Base-by-base conservation (phyloP, 2,329 filamentous ascomycete species). In the Chrysoporthe austroafricana region DNA sequence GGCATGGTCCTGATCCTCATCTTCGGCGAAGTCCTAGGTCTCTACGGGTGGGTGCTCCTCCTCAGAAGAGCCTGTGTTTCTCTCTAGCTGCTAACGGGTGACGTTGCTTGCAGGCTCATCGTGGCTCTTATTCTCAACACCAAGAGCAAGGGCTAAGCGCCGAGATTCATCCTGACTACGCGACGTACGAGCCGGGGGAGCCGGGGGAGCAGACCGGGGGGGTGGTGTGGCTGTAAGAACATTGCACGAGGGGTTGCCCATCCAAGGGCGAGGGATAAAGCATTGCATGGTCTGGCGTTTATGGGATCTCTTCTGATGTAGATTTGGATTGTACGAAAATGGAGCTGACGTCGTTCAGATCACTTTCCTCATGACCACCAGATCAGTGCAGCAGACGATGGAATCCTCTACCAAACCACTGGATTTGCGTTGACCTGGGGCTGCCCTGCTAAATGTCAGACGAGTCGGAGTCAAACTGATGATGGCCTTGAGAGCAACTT, bases 1-100 rank as follows among this genome's bases (percentile, higher is more conserved):
- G 96, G 96, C 79, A 98, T 98, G 96, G 95, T 99, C 59, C 83
- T 99, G 75, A 98, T 98, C 73, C 86, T 98, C 71, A 99, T 99
- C 87, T 99, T 99, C 78, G 96, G 93, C 67, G 96, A 99, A 85
- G 96, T 99, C 21, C 79, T 99, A 77, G 96, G 96, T 79, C 90
- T 99, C 43, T 99, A 99, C 76, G 96, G 96, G 93, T 97, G 85
- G 73, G 90, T 70, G 4, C 3, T 18, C 6, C 26, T 26, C 36
- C 18, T 44, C 39, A 13, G 11, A 26, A 2, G 16, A 14, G 8
- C 58, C 2, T 4, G 16, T 18, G 1, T 4, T 32, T 1, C 11
- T 44, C 1, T 14, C 26, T 14, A 54, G 3, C 26, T 44, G 43
- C 48, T 52, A 42, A 60, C 21, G 36, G 77, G 72, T 76, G 71